These are phyloP conservation scores for Aspergillus hortae DNA, from an alignment of 2,329 filamentous ascomycete species.

Conservation along the genomic window DNA sequence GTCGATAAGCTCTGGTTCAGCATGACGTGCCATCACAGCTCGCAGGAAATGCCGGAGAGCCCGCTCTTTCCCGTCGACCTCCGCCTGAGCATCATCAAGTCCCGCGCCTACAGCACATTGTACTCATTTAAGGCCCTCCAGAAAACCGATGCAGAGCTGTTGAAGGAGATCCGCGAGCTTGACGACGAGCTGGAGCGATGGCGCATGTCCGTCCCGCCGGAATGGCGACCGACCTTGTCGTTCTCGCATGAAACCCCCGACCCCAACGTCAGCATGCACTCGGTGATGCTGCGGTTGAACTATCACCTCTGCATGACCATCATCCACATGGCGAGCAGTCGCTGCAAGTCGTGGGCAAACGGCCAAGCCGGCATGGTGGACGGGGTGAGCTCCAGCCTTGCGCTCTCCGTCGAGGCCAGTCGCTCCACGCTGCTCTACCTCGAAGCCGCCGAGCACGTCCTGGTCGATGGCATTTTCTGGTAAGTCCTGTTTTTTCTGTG, in stretches of 20 bases:
- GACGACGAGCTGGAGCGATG: slow-evolving; percentile 57
- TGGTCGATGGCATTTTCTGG: slow-evolving; percentile 51
- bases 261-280: slow-evolving; percentile 44
- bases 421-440: slow-evolving; percentile 53
- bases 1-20: slow-evolving; percentile 27
- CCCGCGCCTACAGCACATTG: slow-evolving; percentile 46
- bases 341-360: slow-evolving; percentile 45
- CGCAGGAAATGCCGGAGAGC: slow-evolving; percentile 18
- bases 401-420: slow-evolving; percentile 54
- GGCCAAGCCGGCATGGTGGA: slow-evolving; percentile 37
- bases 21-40: slow-evolving; percentile 18
- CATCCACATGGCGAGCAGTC: slow-evolving; percentile 54
- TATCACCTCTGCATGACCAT: slow-evolving; percentile 55
- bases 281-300: slow-evolving; percentile 50
- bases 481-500: slow-evolving; percentile 24
- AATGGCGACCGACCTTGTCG: slow-evolving; percentile 48
- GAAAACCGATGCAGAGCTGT: slow-evolving; percentile 54
- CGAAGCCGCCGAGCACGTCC: slow-evolving; percentile 38
- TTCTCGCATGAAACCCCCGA: slow-evolving; percentile 33
- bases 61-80: slow-evolving; percentile 48
- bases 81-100: slow-evolving; percentile 51
- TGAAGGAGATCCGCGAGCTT: slow-evolving; percentile 54
- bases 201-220: slow-evolving; percentile 47
- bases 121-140: slow-evolving; percentile 49
- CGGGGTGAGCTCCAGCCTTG: slow-evolving; percentile 52